These are phyloP conservation scores for Cladosporium velox DNA, from an alignment of 2,329 filamentous ascomycete genomes.

Conservation along the genomic window DNA sequence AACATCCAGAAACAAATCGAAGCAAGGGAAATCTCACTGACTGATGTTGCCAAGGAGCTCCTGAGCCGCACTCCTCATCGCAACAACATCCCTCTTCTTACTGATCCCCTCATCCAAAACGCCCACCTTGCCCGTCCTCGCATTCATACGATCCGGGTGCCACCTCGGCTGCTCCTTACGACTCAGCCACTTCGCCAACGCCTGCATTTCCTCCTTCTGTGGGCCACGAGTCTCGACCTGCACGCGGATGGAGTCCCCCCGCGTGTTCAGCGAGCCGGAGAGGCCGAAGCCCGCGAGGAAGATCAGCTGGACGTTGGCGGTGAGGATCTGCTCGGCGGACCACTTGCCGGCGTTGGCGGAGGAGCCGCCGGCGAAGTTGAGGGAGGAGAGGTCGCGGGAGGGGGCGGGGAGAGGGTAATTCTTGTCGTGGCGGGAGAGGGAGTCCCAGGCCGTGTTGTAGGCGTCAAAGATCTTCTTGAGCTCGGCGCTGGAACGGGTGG, in stretches of 20 bases:
- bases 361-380: constrained; percentile 1
- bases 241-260: neutral
- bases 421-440: neutral
- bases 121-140: neutral
- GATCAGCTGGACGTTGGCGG: constrained; percentile 13
- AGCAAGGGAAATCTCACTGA: neutral
- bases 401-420: neutral
- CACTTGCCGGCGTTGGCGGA: neutral
- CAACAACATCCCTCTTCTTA: constrained; percentile 11
- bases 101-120: neutral
- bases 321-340: constrained; percentile 3
- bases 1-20: neutral
- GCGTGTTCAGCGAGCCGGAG: neutral
- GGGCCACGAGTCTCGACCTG: neutral
- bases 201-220: neutral
- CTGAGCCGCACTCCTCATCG: constrained; percentile 11
- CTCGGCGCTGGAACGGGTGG: neutral
- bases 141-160: constrained; percentile 16
- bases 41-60: neutral
- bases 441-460: constrained; percentile 1
- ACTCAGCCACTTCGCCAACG: constrained; percentile 5
- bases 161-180: constrained; percentile 7
- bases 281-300: constrained; percentile 12
- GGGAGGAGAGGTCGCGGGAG: neutral
- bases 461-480: constrained; percentile 4